These are phyloP conservation scores for Apiospora hydei DNA, from an alignment of 2,329 filamentous ascomycete genomes.

Conservation along the genomic window DNA sequence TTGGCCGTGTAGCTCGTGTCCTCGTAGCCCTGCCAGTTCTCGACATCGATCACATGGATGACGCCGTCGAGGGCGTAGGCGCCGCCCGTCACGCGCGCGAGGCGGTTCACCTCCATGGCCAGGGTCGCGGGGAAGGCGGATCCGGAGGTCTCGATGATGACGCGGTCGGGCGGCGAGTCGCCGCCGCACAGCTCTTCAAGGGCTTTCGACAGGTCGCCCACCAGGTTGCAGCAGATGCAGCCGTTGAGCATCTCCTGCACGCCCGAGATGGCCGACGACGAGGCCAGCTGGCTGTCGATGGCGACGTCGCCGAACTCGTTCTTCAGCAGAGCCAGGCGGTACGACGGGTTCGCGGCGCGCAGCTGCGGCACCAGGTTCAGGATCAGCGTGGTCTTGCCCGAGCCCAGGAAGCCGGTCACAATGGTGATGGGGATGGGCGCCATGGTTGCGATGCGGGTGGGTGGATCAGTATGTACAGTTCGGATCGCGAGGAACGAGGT, in stretches of 20 bases:
- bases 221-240: constrained; percentile 98
- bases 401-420: constrained; percentile 93
- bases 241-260: constrained; percentile 94
- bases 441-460: constrained; percentile 49
- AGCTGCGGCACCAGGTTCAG: constrained; percentile 94
- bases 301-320: constrained; percentile 98
- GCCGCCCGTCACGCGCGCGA: constrained; percentile 71
- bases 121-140: constrained; percentile 88
- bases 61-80: constrained; percentile 84
- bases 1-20: constrained; percentile 89
- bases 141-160: constrained; percentile 93
- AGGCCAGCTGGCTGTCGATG: constrained; percentile 89
- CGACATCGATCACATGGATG: constrained; percentile 88
- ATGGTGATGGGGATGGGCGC: constrained; percentile 88
- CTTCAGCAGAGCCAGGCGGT: constrained; percentile 93
- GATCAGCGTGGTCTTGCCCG: constrained; percentile 95
- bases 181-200: constrained; percentile 70
- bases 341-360: constrained; percentile 70
- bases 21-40: constrained; percentile 94
- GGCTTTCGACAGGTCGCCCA: constrained; percentile 85
- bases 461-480: not conserved
- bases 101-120: constrained; percentile 86
- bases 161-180: constrained; percentile 72
- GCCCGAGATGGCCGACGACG: constrained; percentile 82
- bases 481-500: not conserved